These are phyloP conservation scores for Colletotrichum neosansevieriae DNA, from an alignment of 2,329 filamentous ascomycete genomes.

Conservation along the genomic window DNA sequence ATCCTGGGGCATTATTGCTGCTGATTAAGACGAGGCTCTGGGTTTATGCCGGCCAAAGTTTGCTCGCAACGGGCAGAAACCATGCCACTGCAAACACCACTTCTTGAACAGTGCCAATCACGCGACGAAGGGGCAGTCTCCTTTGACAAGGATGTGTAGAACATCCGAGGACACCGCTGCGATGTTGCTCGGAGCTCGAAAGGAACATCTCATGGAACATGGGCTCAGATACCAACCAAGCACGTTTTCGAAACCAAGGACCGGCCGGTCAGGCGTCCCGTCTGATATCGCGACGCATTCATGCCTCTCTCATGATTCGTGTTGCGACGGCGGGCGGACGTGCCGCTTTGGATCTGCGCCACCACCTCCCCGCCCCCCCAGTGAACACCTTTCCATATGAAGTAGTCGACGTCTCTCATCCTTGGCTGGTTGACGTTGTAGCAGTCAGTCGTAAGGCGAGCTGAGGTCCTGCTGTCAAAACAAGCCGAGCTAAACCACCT, in stretches of 20 bases:
- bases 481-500: constrained; percentile 13
- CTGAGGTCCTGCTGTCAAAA: constrained; percentile 31
- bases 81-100: constrained; percentile 26
- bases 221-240: constrained; percentile 37
- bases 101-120: constrained; percentile 30
- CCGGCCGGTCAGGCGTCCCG: constrained; percentile 38
- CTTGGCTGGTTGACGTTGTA: background rate
- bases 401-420: constrained; percentile 31
- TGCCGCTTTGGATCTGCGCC: constrained; percentile 35
- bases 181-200: constrained; percentile 30
- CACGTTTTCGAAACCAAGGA: constrained; percentile 41
- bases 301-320: constrained; percentile 39
- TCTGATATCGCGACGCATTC: constrained; percentile 38
- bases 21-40: constrained; percentile 34
- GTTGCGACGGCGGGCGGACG: constrained; percentile 36
- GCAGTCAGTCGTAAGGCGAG: constrained; percentile 10
- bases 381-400: constrained; percentile 39
- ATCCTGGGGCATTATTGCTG: constrained; percentile 28
- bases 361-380: background rate
- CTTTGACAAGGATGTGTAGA: constrained; percentile 10
- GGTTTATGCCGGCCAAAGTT: constrained; percentile 37
- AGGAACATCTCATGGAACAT: constrained; percentile 7
- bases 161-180: constrained; percentile 18
- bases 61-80: constrained; percentile 21
- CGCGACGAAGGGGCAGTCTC: constrained; percentile 6